Conservation (phyloP, 2,329 filamentous ascomycete genomes). For the Salinomyces thailandicus region DNA sequence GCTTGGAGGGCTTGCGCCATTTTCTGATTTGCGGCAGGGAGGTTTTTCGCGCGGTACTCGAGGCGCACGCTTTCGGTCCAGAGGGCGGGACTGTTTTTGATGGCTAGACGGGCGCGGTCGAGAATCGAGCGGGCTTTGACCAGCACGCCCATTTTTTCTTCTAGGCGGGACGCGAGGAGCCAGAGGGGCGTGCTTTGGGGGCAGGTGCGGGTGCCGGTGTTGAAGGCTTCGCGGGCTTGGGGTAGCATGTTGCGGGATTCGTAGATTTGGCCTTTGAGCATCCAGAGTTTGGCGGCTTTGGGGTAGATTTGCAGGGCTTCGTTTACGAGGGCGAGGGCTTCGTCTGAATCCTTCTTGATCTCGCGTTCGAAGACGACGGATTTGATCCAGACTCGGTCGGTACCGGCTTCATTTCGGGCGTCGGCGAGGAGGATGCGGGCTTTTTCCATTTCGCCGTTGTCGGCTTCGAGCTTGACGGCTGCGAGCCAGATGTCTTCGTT, state of each 20-base stretch:
- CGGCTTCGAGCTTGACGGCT: constrained; percentile 90
- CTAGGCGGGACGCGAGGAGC: constrained; percentile 78
- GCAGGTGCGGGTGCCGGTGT: constrained; percentile 76
- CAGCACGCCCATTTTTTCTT: constrained; percentile 70
- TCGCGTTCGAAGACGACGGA: constrained; percentile 88
- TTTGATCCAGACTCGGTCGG: constrained; percentile 95
- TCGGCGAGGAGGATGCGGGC: constrained; percentile 72
- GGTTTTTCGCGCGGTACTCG: constrained; percentile 76
- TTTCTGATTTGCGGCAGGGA: constrained; percentile 72
- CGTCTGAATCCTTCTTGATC: constrained; percentile 63
- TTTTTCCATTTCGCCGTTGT: constrained; percentile 71
- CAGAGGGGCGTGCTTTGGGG: constrained; percentile 77
- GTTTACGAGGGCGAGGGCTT: constrained; percentile 75
- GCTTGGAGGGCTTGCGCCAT: constrained; percentile 93
- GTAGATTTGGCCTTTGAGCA: constrained; percentile 98
- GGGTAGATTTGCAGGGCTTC: constrained; percentile 83
- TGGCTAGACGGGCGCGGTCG: constrained; percentile 77
- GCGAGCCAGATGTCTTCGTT: constrained; percentile 98
- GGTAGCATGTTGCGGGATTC: constrained; percentile 67
- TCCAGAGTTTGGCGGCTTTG: constrained; percentile 79
- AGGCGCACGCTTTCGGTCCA: constrained; percentile 93
- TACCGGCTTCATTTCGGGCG: constrained; percentile 79
- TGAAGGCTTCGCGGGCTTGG: constrained; percentile 83
- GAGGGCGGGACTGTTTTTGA: constrained; percentile 72
- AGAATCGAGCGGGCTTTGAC: constrained; percentile 92